Evolutionary conservation across 495 filamentous ascomycete species (phyloP).

Genomic region (Thozetella sp.): DNA sequence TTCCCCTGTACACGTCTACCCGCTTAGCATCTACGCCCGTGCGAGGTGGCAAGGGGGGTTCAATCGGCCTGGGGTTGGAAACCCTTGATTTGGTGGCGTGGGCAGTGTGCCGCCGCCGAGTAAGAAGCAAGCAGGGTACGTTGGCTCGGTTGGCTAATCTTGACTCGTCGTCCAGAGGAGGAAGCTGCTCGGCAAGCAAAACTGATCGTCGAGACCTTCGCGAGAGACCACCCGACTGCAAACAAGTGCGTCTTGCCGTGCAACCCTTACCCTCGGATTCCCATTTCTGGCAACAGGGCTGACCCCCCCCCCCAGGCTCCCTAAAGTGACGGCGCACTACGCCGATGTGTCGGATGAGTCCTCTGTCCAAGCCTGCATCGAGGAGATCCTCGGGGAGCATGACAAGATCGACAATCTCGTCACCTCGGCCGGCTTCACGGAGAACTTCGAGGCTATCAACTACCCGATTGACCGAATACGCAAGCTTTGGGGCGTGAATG

Average conservation of each 20-base stretch:
- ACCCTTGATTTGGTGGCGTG: constrained; percentile 14
- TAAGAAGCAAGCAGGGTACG: constrained; percentile 2
- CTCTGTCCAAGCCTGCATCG: constrained; percentile 72
- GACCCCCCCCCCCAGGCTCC: constrained; percentile 50
- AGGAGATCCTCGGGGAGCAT: constrained; percentile 68
- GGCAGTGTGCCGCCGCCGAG: constrained; percentile 5
- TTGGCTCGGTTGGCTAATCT: not conserved
- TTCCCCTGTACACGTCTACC: no score
- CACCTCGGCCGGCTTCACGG: constrained; percentile 93
- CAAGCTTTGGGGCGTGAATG: constrained; percentile 93
- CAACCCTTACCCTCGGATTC: not conserved
- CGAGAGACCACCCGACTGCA: constrained; percentile 74
- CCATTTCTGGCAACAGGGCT: constrained; percentile 2
- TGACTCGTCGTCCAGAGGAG: constrained; percentile 55
- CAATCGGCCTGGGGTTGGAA: not conserved
- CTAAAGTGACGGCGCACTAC: constrained; percentile 87
- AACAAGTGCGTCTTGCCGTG: constrained; percentile 53
- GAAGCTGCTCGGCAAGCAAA: constrained; percentile 79
- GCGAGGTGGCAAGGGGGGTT: no score
- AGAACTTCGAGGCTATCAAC: constrained; percentile 88
- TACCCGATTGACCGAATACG: constrained; percentile 88
- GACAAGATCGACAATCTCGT: constrained; percentile 89
- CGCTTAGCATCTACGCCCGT: no score
- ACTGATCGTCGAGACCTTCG: constrained; percentile 71
- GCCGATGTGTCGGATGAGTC: constrained; percentile 79